Conservation (phyloP, 768 basidiomycete genomes). For the Fomitopsis pulvina region DNA sequence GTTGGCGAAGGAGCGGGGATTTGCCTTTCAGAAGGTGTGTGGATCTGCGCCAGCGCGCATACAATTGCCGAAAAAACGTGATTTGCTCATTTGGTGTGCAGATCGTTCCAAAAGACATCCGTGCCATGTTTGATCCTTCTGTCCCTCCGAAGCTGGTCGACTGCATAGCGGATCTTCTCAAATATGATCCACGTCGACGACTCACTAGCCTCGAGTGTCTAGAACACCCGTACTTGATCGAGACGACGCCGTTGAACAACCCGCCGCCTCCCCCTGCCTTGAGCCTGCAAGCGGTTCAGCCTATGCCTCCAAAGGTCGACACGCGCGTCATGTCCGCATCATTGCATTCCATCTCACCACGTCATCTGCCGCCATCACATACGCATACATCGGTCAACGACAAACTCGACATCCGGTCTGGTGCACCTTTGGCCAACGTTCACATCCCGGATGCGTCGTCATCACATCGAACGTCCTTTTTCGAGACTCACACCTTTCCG, state of each 20-base stretch:
- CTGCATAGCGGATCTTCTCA: slow-evolving; percentile 87
- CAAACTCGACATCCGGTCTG: slow-evolving; percentile 30
- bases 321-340: slow-evolving; percentile 20
- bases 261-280: slow-evolving; percentile 48
- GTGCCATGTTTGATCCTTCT: slow-evolving; percentile 68
- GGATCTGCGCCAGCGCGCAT: not conserved
- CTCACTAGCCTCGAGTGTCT: slow-evolving; percentile 84
- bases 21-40: slow-evolving; percentile 83
- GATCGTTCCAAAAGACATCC: slow-evolving; percentile 61
- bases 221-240: slow-evolving; percentile 82
- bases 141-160: slow-evolving; percentile 81
- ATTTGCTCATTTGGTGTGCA: slow-evolving; percentile 22
- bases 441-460: slow-evolving; percentile 42
- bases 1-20: slow-evolving; percentile 83
- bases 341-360: slow-evolving; percentile 34
- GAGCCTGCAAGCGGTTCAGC: not conserved
- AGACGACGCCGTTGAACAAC: slow-evolving; percentile 63
- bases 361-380: slow-evolving; percentile 42
- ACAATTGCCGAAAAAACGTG: not conserved
- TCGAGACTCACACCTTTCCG: slow-evolving; percentile 25
- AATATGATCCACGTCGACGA: slow-evolving; percentile 84
- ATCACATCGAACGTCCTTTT: slow-evolving; percentile 49
- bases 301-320: slow-evolving; percentile 1
- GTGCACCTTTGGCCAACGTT: slow-evolving; percentile 31
- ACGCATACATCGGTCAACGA: slow-evolving; percentile 35